Evolutionary conservation across 495 filamentous ascomycete species (phyloP).

Genomic region (Talaromyces stipitatus): DNA sequence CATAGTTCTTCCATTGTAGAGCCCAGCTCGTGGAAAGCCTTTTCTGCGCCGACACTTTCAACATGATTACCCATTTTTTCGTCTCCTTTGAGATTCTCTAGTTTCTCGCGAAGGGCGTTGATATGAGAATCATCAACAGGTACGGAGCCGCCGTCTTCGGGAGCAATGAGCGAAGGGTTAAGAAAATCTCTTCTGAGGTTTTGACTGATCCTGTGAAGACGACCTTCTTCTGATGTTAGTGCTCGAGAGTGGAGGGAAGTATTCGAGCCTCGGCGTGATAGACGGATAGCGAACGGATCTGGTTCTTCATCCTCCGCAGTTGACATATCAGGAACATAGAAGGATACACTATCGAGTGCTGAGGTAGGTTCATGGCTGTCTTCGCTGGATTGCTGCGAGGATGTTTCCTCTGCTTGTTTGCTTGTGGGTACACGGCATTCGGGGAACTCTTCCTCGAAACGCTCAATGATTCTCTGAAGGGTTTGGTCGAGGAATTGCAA

Average conservation of each 20-base stretch:
- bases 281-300: slow-evolving; percentile 36
- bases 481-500: slow-evolving; percentile 88
- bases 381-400: slow-evolving; percentile 27
- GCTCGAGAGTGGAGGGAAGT: slow-evolving; percentile 73
- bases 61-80: slow-evolving; percentile 50
- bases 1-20: slow-evolving; percentile 46
- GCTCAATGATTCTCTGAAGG: slow-evolving; percentile 80
- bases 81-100: slow-evolving; percentile 56
- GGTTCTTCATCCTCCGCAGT: slow-evolving; percentile 41
- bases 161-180: slow-evolving; percentile 30
- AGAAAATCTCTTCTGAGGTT: slow-evolving; percentile 66
- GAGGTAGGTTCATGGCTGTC: slow-evolving; percentile 26
- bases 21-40: slow-evolving; percentile 52
- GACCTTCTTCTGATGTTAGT: slow-evolving; percentile 82
- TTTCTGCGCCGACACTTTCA: slow-evolving; percentile 45
- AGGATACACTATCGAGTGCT: slow-evolving; percentile 26
- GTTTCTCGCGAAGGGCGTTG: slow-evolving; percentile 46
- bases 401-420: not conserved
- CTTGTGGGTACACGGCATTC: slow-evolving; percentile 58
- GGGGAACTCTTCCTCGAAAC: slow-evolving; percentile 93
- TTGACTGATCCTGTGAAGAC: slow-evolving; percentile 76
- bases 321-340: slow-evolving; percentile 26
- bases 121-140: slow-evolving; percentile 52
- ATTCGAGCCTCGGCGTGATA: slow-evolving; percentile 67
- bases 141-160: slow-evolving; percentile 21